Percentiles rank a stretch among this genome's conserved stretches.
Conservation (phyloP, 441 rosid genomes). For the Gossypium gossypioides region DNA sequence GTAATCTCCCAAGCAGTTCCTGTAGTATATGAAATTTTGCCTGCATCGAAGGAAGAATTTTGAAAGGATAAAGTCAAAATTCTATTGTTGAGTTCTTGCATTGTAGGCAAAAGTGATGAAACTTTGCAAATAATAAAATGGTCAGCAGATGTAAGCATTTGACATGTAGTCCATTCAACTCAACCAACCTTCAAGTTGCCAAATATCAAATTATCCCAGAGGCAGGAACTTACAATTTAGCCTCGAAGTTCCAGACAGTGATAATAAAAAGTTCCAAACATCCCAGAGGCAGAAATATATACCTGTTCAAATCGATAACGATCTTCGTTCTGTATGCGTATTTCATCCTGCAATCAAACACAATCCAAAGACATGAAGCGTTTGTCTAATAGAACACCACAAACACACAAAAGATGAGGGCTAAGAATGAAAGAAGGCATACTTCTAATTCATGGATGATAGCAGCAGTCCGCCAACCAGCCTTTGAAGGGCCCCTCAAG, state of each 20-base stretch:
- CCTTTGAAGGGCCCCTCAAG: constrained; percentile 86
- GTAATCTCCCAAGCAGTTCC: constrained; percentile 82
- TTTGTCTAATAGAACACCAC: neutral
- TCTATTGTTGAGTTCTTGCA: neutral
- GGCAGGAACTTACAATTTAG: neutral
- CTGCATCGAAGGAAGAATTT: constrained; percentile 26
- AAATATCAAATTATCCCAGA: neutral
- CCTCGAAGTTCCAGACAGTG: neutral
- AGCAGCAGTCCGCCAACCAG: constrained; percentile 99
- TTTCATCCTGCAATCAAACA: constrained; percentile 63
- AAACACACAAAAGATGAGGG: neutral
- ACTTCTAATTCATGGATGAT: constrained; percentile 94
- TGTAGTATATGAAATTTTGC: constrained; percentile 89
- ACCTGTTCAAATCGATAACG: constrained; percentile 88
- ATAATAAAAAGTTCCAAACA: constrained; percentile 8
- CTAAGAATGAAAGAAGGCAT: constrained; percentile 18
- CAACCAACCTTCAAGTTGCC: neutral
- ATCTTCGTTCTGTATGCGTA: constrained; percentile 62
- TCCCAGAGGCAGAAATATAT: constrained; percentile 10
- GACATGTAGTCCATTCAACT: neutral
- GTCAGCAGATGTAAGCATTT: neutral
- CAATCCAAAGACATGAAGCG: neutral
- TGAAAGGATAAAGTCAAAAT: neutral
- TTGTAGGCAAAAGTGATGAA: neutral
- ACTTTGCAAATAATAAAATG: neutral